A percentile compares a stretch with the other conserved stretches of the same genome.
phyloP scores from a whole-genome alignment of 2,329 filamentous ascomycete species.

The Cyanodermella asteris region DNA sequence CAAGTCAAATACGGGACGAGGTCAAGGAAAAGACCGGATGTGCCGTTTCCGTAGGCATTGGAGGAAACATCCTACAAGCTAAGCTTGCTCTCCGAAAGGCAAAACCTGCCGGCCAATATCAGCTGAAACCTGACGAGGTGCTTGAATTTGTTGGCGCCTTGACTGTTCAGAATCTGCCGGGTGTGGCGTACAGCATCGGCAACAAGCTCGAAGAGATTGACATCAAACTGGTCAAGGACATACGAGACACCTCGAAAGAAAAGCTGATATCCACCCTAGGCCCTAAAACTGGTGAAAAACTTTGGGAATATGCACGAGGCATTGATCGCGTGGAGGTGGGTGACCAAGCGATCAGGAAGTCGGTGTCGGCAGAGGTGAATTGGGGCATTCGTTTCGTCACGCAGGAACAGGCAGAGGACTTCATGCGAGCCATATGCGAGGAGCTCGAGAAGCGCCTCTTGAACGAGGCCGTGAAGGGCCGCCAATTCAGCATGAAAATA shows the following conservation, averaged over 20 bases:
- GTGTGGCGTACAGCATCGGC: conserved; percentile 77
- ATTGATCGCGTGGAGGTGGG: conserved; percentile 75
- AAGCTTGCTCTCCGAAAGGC: conserved; percentile 79
- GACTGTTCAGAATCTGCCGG: conserved; percentile 61
- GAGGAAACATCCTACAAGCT: conserved; percentile 71
- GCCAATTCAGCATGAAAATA: conserved; percentile 78
- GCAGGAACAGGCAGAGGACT: conserved; percentile 83
- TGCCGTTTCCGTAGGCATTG: conserved; percentile 80
- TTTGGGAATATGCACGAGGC: conserved; percentile 77
- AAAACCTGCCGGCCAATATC: conserved; percentile 83
- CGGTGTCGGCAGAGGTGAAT: conserved; percentile 89
- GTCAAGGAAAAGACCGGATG: conserved; percentile 62
- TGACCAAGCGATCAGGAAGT: conserved; percentile 68
- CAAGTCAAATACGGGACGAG: conserved; percentile 39
- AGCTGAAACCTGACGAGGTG: conserved; percentile 62
- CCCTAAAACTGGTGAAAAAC: conserved; percentile 75
- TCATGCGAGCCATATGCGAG: conserved; percentile 62
- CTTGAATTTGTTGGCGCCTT: conserved; percentile 56
- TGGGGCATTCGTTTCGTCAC: conserved; percentile 94
- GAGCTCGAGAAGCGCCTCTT: conserved; percentile 64
- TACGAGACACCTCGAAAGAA: conserved; percentile 57
- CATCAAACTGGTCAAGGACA: conserved; percentile 60
- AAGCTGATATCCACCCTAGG: conserved; percentile 52
- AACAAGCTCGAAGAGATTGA: conserved; percentile 75
- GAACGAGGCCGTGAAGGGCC: conserved; percentile 69